A percentile compares a stretch with the other conserved stretches of the same genome.
Conservation (phyloP, 306 rosid genomes). For the Lupinus albus region DNA sequence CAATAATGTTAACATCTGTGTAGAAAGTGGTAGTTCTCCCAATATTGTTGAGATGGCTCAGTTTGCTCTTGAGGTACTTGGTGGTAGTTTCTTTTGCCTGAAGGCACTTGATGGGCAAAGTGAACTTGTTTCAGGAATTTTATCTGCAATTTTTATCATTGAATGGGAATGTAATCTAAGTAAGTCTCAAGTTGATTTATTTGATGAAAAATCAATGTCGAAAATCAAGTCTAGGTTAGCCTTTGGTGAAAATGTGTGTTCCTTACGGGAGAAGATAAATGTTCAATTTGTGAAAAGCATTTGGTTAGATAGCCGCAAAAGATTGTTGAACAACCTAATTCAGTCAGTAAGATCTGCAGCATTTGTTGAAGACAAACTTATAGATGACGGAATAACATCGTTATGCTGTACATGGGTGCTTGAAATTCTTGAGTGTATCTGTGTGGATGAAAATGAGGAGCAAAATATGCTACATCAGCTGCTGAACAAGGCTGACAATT, state of each 20-base stretch:
- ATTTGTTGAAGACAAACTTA: conserved; percentile 61
- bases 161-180: conserved; percentile 71
- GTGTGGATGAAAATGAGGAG: conserved; percentile 64
- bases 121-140: conserved; percentile 65
- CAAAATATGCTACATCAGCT: conserved; percentile 66
- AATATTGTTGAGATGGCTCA: conserved; percentile 58
- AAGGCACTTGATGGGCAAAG: conserved; percentile 61
- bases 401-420: conserved; percentile 77
- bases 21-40: conserved; percentile 52
- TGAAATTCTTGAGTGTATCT: conserved; percentile 64
- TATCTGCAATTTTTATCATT: conserved; percentile 70
- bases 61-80: conserved; percentile 79
- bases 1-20: conserved; percentile 42
- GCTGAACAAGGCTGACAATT: conserved; percentile 57
- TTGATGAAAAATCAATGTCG: conserved; percentile 50
- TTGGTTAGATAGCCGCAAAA: conserved; percentile 48
- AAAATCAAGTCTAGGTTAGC: conserved; percentile 53
- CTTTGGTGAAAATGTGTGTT: conserved; percentile 57
- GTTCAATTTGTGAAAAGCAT: conserved; percentile 62
- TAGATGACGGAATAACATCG: conserved; percentile 52
- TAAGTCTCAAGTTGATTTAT: conserved; percentile 46
- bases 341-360: conserved; percentile 68
- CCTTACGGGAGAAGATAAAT: conserved; percentile 58
- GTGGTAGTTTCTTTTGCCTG: conserved; percentile 70
- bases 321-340: conserved; percentile 55